Evolutionary conservation across 495 filamentous ascomycete species (phyloP).

Genomic region (Xylaria scruposa): DNA sequence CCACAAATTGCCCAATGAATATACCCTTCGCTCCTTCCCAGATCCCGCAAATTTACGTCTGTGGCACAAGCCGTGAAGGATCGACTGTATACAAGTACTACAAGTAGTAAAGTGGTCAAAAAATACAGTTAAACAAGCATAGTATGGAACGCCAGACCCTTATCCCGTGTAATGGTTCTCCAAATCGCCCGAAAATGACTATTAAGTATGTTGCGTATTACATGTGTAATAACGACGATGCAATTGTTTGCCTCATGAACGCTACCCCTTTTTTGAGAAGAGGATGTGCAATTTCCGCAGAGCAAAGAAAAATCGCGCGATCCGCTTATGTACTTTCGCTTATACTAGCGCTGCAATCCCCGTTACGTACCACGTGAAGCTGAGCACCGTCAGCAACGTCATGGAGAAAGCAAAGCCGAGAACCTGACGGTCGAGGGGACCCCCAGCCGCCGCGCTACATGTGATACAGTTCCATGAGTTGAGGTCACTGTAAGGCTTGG

Average conservation of each 20-base stretch:
- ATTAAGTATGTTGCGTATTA: constrained; percentile 16
- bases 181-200: constrained; percentile 1
- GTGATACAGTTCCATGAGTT: constrained; percentile 67
- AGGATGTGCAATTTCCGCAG: background rate
- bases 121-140: constrained; percentile 20
- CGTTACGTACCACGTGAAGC: constrained; percentile 88
- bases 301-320: background rate
- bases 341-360: constrained; percentile 66
- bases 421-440: constrained; percentile 65
- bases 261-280: background rate
- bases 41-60: constrained; percentile 10
- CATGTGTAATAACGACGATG: constrained; percentile 19
- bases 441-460: constrained; percentile 73
- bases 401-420: constrained; percentile 78
- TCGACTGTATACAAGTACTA: constrained; percentile 23
- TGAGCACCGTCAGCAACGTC: constrained; percentile 75
- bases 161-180: constrained; percentile 7
- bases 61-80: constrained; percentile 19
- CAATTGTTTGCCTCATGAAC: background rate
- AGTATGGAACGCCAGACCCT: constrained; percentile 17
- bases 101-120: constrained; percentile 10
- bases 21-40: background rate
- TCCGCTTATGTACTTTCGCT: constrained; percentile 32
- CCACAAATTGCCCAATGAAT: background rate
- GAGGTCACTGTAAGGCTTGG: constrained; percentile 68